phyloP scores from a whole-genome alignment of 2,329 filamentous ascomycete species.

The Phyllosticta citriasiana region DNA sequence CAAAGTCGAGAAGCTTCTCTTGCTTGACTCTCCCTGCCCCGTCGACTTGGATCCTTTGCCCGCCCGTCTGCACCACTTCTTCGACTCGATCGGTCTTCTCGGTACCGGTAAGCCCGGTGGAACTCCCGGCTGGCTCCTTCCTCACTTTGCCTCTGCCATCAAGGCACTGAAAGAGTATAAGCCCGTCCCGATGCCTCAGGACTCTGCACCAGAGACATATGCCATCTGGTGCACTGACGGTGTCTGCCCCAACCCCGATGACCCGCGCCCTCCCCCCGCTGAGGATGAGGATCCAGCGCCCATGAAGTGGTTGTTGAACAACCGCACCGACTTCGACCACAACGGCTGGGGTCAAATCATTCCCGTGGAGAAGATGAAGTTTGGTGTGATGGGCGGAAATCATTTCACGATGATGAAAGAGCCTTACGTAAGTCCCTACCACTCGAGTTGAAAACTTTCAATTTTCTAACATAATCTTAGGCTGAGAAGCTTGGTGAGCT shows the following conservation, averaged over 20 bases:
- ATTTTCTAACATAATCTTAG: slow-evolving; percentile 21
- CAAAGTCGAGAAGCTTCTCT: slow-evolving; percentile 39
- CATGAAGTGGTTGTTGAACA: slow-evolving; percentile 60
- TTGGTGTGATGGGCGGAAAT: slow-evolving; percentile 59
- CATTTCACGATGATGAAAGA: slow-evolving; percentile 72
- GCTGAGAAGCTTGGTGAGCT: slow-evolving; percentile 32
- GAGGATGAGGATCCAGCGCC: slow-evolving; percentile 43
- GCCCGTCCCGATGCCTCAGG: slow-evolving; percentile 51
- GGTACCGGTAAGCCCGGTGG: slow-evolving; percentile 50
- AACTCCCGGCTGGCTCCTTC: slow-evolving; percentile 62
- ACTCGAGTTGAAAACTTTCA: not conserved
- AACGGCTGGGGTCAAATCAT: slow-evolving; percentile 62
- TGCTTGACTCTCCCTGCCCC: slow-evolving; percentile 45
- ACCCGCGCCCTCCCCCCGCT: slow-evolving; percentile 56
- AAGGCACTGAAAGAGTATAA: slow-evolving; percentile 60
- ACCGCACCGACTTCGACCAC: slow-evolving; percentile 59
- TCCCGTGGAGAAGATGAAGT: slow-evolving; percentile 50
- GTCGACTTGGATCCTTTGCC: slow-evolving; percentile 42
- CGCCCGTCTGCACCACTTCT: slow-evolving; percentile 57
- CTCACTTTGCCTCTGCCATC: slow-evolving; percentile 62
- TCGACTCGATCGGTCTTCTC: slow-evolving; percentile 61
- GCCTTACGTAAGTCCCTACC: slow-evolving; percentile 31
- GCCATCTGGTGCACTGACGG: slow-evolving; percentile 66
- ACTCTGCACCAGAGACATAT: slow-evolving; percentile 50
- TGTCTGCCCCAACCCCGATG: slow-evolving; percentile 56